These are phyloP conservation scores for Starmerella vitae DNA, from an alignment of 805 yeast genomes.

Conservation along the genomic window DNA sequence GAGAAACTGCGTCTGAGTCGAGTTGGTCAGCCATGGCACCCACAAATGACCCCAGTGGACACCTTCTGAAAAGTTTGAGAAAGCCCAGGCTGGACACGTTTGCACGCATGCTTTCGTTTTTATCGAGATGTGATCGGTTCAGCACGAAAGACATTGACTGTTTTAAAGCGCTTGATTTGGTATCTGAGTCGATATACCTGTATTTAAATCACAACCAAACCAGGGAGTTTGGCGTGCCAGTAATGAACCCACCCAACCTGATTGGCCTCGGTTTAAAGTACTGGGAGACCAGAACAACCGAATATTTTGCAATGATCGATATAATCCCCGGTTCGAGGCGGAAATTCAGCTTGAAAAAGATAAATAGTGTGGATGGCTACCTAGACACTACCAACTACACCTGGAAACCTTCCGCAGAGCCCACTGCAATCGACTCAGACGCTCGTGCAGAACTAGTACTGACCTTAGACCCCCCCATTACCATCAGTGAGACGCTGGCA, in stretches of 20 bases:
- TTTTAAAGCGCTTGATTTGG: slow-evolving; percentile 25
- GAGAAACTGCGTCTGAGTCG: slow-evolving; percentile 17
- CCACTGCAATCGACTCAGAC: slow-evolving; percentile 15
- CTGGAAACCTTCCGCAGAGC: slow-evolving; percentile 7
- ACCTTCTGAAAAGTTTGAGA: slow-evolving; percentile 22
- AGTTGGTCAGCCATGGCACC: slow-evolving; percentile 21
- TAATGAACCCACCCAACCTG: slow-evolving; percentile 22
- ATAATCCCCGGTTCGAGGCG: slow-evolving; percentile 17
- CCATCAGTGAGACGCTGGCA: slow-evolving; percentile 18
- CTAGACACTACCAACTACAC: slow-evolving; percentile 6
- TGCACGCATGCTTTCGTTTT: slow-evolving; percentile 23
- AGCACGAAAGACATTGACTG: slow-evolving; percentile 27
- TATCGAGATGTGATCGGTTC: slow-evolving; percentile 27
- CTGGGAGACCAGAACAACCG: slow-evolving; percentile 14
- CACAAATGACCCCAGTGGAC: slow-evolving; percentile 19
- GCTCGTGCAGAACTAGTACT: slow-evolving; percentile 26
- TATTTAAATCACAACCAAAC: slow-evolving; percentile 8
- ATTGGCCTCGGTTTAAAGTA: slow-evolving; percentile 28
- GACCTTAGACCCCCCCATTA: slow-evolving; percentile 28
- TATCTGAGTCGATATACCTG: slow-evolving; percentile 23
- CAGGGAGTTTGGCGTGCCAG: slow-evolving; percentile 20
- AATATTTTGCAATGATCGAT: slow-evolving; percentile 19
- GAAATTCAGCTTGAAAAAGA: slow-evolving; percentile 14
- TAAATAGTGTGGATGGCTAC: slow-evolving; percentile 11
- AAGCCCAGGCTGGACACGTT: slow-evolving; percentile 27